These are phyloP conservation scores for Arthrinium phaeospermum DNA, from an alignment of 2,329 filamentous ascomycete genomes.

Conservation along the genomic window DNA sequence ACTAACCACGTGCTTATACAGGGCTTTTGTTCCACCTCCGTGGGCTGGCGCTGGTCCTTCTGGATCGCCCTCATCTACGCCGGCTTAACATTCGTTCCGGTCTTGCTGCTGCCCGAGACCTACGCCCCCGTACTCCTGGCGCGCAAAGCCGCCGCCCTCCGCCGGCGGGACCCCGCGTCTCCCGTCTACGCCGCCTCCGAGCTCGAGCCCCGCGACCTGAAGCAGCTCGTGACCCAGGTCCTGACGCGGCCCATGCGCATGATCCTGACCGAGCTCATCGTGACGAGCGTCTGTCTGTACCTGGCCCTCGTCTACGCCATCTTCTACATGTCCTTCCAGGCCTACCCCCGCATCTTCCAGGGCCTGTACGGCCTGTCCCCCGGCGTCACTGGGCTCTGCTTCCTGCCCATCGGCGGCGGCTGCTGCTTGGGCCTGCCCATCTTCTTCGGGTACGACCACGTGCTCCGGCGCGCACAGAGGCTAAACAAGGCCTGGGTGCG, in stretches of 20 bases:
- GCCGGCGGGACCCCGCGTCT: slow-evolving; percentile 57
- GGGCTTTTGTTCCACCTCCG: slow-evolving; percentile 62
- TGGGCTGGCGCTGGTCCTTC: slow-evolving; percentile 74
- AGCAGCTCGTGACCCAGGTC: slow-evolving; percentile 70
- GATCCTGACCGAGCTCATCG: slow-evolving; percentile 74
- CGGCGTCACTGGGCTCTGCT: slow-evolving; percentile 69
- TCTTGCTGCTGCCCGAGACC: slow-evolving; percentile 70
- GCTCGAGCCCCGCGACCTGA: slow-evolving; percentile 61
- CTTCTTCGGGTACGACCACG: slow-evolving; percentile 69
- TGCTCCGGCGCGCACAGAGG: slow-evolving; percentile 58
- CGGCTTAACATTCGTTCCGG: slow-evolving; percentile 61
- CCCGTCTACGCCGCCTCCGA: slow-evolving; percentile 66
- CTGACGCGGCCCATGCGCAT: slow-evolving; percentile 75
- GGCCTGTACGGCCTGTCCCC: slow-evolving; percentile 66
- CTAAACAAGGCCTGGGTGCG: slow-evolving; percentile 61
- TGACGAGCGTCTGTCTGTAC: slow-evolving; percentile 72
- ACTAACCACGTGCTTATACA: neutral
- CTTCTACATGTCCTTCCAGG: slow-evolving; percentile 77
- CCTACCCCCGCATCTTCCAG: slow-evolving; percentile 74
- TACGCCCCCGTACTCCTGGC: slow-evolving; percentile 64
- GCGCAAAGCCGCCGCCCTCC: slow-evolving; percentile 60
- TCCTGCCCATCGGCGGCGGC: slow-evolving; percentile 71
- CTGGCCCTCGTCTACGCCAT: slow-evolving; percentile 72
- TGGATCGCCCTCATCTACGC: slow-evolving; percentile 75
- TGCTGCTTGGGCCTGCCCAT: slow-evolving; percentile 62